Conservation (phyloP, 441 rosid species). For the Populus hybrid region DNA sequence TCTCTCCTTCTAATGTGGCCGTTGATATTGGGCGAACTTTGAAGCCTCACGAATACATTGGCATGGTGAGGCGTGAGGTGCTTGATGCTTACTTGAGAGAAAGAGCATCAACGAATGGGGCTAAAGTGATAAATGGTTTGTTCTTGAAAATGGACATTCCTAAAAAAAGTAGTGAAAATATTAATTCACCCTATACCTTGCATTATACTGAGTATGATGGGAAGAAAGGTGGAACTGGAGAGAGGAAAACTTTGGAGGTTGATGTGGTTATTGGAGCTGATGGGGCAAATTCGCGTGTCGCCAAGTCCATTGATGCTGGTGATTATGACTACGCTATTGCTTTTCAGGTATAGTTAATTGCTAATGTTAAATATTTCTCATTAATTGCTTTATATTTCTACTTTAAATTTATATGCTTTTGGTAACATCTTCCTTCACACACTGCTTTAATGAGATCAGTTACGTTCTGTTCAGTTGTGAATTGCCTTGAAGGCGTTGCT, state of each 20-base stretch:
- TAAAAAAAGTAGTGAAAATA: constrained; percentile 31
- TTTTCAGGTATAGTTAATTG: constrained; percentile 55
- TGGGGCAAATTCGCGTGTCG: constrained; percentile 91
- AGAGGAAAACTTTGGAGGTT: constrained; percentile 73
- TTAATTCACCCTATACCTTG: constrained; percentile 43
- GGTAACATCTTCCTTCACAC: neutral
- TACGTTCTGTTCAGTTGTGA: neutral
- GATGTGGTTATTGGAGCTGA: constrained; percentile 94
- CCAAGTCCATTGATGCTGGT: constrained; percentile 79
- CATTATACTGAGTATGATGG: constrained; percentile 85
- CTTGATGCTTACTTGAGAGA: constrained; percentile 69
- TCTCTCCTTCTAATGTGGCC: constrained; percentile 84
- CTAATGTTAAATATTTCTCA: neutral
- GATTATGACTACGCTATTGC: constrained; percentile 94
- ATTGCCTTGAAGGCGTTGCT: neutral
- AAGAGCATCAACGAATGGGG: constrained; percentile 68
- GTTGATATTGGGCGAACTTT: constrained; percentile 81
- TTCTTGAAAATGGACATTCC: constrained; percentile 83
- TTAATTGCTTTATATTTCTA: neutral
- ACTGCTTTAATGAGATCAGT: neutral
- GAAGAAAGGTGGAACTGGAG: constrained; percentile 52
- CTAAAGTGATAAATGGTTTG: constrained; percentile 69
- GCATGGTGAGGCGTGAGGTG: constrained; percentile 90
- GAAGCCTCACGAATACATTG: constrained; percentile 89
- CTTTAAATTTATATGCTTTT: neutral